Evolutionary conservation across 805 yeast genomes (phyloP).

Genomic region (Suhomyces sp.): DNA sequence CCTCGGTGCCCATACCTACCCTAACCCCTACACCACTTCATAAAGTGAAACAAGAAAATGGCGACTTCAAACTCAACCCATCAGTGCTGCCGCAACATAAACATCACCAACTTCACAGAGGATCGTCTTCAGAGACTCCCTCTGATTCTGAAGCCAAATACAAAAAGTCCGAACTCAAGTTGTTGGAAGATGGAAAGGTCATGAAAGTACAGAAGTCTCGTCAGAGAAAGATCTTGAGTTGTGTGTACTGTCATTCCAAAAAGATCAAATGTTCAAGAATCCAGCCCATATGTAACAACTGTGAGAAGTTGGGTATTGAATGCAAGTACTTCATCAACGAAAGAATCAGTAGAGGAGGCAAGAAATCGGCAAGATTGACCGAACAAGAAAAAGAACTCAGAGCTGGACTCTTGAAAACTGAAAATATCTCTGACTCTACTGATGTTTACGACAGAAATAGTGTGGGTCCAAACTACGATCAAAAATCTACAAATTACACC

Average conservation of each 20-base stretch:
- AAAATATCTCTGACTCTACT: too few species aligned
- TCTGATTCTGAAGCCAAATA: neutral
- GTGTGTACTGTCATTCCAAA: slow-evolving; percentile 59
- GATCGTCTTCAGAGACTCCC: neutral
- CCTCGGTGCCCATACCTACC: too few species aligned
- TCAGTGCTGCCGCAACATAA: neutral
- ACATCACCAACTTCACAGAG: neutral
- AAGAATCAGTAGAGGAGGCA: slow-evolving; percentile 49
- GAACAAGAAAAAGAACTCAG: slow-evolving; percentile 4
- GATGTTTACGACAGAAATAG: too few species aligned
- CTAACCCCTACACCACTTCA: too few species aligned
- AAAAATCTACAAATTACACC: too few species aligned
- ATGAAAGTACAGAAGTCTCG: slow-evolving; percentile 62
- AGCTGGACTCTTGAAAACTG: too few species aligned
- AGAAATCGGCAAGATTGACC: slow-evolving; percentile 14
- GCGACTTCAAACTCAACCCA: too few species aligned
- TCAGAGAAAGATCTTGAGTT: slow-evolving; percentile 56
- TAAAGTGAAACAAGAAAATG: too few species aligned
- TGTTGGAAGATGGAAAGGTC: slow-evolving; percentile 51
- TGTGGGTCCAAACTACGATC: too few species aligned
- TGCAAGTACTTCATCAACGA: slow-evolving; percentile 62
- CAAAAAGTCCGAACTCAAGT: slow-evolving; percentile 17
- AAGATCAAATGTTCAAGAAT: slow-evolving; percentile 63
- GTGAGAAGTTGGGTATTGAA: slow-evolving; percentile 45
- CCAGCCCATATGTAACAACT: slow-evolving; percentile 56